Conservation (phyloP, 768 basidiomycete genomes). For the Mycena haematopus region DNA sequence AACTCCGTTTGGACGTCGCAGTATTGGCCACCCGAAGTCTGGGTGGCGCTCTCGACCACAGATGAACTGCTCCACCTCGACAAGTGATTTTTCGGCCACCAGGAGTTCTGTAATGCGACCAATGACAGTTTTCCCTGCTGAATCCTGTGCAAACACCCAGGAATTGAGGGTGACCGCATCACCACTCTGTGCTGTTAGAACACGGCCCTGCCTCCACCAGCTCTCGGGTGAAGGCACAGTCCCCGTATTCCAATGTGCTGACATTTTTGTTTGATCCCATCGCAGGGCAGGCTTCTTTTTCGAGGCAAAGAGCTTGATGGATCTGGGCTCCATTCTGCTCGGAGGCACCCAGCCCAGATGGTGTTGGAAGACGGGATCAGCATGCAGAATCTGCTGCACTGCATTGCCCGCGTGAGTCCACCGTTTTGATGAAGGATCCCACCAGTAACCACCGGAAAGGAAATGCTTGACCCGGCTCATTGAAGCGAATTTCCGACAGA, state of each 20-base stretch:
- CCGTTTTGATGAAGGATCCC: neutral
- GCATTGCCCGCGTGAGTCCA: constrained; percentile 14
- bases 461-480: constrained; percentile 43
- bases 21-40: constrained; percentile 13
- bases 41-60: neutral
- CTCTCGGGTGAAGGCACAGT: neutral
- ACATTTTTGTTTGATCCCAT: neutral
- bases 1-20: constrained; percentile 5
- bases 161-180: neutral
- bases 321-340: neutral
- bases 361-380: constrained; percentile 15
- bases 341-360: constrained; percentile 28
- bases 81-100: neutral
- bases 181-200: constrained; percentile 11
- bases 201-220: constrained; percentile 1
- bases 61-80: constrained; percentile 14
- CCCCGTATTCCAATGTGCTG: neutral
- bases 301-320: neutral
- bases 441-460: constrained; percentile 41
- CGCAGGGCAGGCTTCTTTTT: neutral
- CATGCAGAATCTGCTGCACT: constrained; percentile 4
- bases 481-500: constrained; percentile 33
- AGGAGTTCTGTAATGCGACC: constrained; percentile 6
- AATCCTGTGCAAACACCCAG: constrained; percentile 3
- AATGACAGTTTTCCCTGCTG: neutral